Base-by-base conservation (phyloP, 352 stramenopile genomes). In the Aphanomyces euteiches region DNA sequence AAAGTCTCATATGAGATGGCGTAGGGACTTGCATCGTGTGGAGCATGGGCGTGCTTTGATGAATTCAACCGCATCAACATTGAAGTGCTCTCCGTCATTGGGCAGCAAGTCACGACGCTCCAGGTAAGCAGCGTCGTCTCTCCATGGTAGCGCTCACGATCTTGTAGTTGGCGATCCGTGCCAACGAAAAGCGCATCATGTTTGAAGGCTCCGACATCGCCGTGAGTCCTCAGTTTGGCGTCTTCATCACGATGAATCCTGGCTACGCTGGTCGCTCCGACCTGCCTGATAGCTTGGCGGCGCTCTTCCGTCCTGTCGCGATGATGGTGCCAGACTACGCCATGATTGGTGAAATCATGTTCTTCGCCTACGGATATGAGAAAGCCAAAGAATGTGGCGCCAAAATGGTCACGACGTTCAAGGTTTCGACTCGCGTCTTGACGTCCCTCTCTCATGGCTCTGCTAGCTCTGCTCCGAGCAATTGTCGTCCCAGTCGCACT, bases 241-340 rank as follows among this genome's bases (percentile, higher is more conserved):
- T 98, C 4, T 98, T 97, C 70, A 98, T 98, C 69, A 98, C 93
- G 0, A 98, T 98, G 93, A 98, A 98, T 76, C 93, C 93, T 2
- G 93, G 87, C 5, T 98, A 98, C 72, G 95, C 95, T 17, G 95
- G 95, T 10, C 90, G 95, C 5, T 97, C 90, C 0, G 95, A 98
- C 63, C 78, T 98, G 8, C 95, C 95, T 0, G 95, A 98, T 73
- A 98, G 97, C 15, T 80, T 98, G 4, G 93, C 97, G 40, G 95
- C 94, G 7, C 73, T 98, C 2, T 98, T 98, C 69, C 85, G 95
- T 21, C 95, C 95, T 0, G 95, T 98, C 34, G 95, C 95, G 4
- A 98, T 98, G 95, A 98, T 98, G 95, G 93, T 98, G 19, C 93
- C 93, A 0, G 93, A 98, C 74, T 98, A 98, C 69, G 92, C 89